A percentile compares a stretch with the other conserved stretches of the same genome.
phyloP scores from a whole-genome alignment of 352 stramenopile genomes.

The Poterioochromonas sp. region DNA sequence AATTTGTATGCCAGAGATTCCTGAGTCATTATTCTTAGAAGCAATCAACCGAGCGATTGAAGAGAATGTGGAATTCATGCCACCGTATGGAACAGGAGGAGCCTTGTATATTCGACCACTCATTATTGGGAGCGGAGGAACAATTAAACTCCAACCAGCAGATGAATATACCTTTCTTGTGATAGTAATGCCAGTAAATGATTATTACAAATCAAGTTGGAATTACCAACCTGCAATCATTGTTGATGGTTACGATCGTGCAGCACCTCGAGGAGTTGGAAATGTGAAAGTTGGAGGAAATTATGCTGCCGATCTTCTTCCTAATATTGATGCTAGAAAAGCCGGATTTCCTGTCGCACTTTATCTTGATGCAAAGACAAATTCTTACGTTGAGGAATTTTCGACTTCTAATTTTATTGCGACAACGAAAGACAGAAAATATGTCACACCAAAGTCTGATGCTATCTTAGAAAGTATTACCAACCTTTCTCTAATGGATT shows the following conservation, averaged over 20 bases:
- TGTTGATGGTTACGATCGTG: conserved; percentile 68
- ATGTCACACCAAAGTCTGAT: conserved; percentile 61
- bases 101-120: conserved; percentile 71
- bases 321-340: conserved; percentile 68
- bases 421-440: conserved; percentile 59
- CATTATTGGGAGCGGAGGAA: conserved; percentile 60
- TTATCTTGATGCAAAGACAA: conserved; percentile 71
- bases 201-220: conserved; percentile 73
- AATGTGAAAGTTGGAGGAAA: conserved; percentile 71
- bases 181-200: conserved; percentile 66
- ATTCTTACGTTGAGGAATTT: conserved; percentile 71
- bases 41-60: conserved; percentile 58
- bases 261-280: conserved; percentile 66
- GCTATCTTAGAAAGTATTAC: conserved; percentile 70
- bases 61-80: conserved; percentile 74
- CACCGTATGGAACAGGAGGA: conserved; percentile 63
- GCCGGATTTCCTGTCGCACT: conserved; percentile 67
- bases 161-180: conserved; percentile 75
- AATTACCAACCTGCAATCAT: conserved; percentile 62
- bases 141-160: conserved; percentile 67
- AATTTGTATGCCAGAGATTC: conserved; percentile 64
- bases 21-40: conserved; percentile 66
- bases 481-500: conserved; percentile 72
- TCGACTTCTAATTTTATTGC: conserved; percentile 77
- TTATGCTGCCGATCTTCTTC: conserved; percentile 74